phyloP scores from a whole-genome alignment of 2,329 filamentous ascomycete species.

The Microcyclosporella mali region DNA sequence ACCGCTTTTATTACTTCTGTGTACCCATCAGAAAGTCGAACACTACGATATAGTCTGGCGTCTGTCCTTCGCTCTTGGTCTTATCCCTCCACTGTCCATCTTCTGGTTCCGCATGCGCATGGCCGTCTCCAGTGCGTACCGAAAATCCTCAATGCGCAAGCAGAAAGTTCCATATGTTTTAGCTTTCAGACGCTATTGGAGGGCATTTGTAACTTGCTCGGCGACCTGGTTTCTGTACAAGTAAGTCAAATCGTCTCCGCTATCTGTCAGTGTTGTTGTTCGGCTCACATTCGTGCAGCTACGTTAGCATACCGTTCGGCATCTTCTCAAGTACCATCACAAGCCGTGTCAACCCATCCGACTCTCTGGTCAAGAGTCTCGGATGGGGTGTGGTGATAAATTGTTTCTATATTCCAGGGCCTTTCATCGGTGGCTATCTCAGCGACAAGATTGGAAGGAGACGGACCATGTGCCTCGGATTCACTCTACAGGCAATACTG shows the following conservation, averaged over 20 bases:
- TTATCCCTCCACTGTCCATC: conserved; percentile 65
- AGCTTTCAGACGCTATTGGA: conserved; percentile 62
- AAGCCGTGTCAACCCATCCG: conserved; percentile 49
- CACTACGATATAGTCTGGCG: conserved; percentile 61
- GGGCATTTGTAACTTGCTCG: conserved; percentile 60
- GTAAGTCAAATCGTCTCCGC: too few species aligned
- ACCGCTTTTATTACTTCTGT: conserved; percentile 47
- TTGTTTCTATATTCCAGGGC: conserved; percentile 78
- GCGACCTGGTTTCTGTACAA: conserved; percentile 70
- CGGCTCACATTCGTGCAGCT: conserved; percentile 34
- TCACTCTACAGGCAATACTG: conserved; percentile 64
- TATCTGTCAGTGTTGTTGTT: too few species aligned
- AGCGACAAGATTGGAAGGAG: conserved; percentile 72
- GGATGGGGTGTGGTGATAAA: conserved; percentile 87
- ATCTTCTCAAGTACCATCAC: conserved; percentile 77
- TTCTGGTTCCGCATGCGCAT: conserved; percentile 64
- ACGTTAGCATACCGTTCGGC: conserved; percentile 73
- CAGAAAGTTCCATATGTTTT: conserved; percentile 45
- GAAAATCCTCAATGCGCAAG: conserved; percentile 57
- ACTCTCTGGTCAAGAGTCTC: conserved; percentile 64
- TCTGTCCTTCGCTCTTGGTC: conserved; percentile 68
- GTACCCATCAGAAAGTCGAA: conserved; percentile 40
- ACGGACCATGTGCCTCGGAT: conserved; percentile 64
- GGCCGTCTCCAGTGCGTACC: conserved; percentile 70
- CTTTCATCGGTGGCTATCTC: conserved; percentile 66